phyloP scores from a whole-genome alignment of 768 basidiomycete species.

The Cystofilobasidium bisporidii region DNA sequence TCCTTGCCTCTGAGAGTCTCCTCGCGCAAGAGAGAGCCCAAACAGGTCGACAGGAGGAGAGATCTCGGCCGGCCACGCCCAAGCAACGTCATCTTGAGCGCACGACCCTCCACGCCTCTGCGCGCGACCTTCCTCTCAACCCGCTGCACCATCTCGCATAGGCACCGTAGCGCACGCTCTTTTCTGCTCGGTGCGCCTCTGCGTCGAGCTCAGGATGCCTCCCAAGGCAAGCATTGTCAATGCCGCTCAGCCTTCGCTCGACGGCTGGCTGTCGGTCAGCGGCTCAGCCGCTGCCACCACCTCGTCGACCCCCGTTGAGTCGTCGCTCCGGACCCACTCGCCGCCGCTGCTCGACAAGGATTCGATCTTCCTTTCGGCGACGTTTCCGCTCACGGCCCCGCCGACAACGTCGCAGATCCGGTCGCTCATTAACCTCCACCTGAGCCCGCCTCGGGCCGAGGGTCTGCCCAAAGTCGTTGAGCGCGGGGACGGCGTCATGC shows the following conservation, averaged over 20 bases:
- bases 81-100: too few relatives aligned
- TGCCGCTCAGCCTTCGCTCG: constrained; percentile 21
- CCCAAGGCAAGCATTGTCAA: not conserved
- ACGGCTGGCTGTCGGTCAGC: constrained; percentile 10
- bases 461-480: constrained; percentile 10
- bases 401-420: constrained; percentile 47
- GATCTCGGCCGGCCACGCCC: too few relatives aligned
- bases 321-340: constrained; percentile 64
- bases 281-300: not conserved
- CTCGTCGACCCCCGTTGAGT: not conserved
- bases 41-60: too few relatives aligned
- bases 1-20: too few relatives aligned
- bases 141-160: too few relatives aligned
- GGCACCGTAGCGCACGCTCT: too few relatives aligned
- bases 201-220: not conserved
- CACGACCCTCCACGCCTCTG: too few relatives aligned
- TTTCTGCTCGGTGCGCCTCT: too few relatives aligned
- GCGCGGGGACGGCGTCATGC: constrained; percentile 15
- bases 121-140: too few relatives aligned
- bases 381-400: constrained; percentile 51
- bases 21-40: too few relatives aligned
- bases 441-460: constrained; percentile 54
- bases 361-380: constrained; percentile 51
- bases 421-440: constrained; percentile 51
- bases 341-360: constrained; percentile 55